Evolutionary conservation across 768 basidiomycete species (phyloP), one percentile per base, ranked within the genome.

Genomic region (Megacollybia marginata): DNA sequence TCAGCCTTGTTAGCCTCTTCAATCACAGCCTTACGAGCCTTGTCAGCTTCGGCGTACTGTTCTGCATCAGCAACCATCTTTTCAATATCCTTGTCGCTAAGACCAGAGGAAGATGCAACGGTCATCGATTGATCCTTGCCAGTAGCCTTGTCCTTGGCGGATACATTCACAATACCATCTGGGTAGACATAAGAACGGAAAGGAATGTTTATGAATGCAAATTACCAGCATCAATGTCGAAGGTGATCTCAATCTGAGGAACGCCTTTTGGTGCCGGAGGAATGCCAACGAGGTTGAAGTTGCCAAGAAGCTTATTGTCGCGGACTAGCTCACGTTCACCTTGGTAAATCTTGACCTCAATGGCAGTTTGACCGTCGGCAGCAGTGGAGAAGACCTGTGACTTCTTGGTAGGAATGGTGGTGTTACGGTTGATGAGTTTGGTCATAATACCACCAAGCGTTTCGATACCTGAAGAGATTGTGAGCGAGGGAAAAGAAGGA

Each of bases 401-500:
- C 80, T 99, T 99, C 80, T 99, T 99, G 58, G 95, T 97, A 5
- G 96, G 96, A 69, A 98, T 98, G 51, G 96, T 98, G 10, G 96
- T 99, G 75, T 99, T 99, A 52, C 96, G 88, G 63, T 78, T 86
- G 71, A 99, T 99, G 42, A 99, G 82, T 70, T 97, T 95, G 56
- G 95, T 98, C 92, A 99, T 98, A 70, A 99, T 97, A 62, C 96
- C 96, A 57, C 96, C 94, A 54, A 97, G 91, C 10, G 95, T 98
- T 72, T 96, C 93, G 48, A 92, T 92, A 73, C 82, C 82, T 75
- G 11, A 44, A 19, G 51, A n/a, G 4, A 46, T 28, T 16, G 48
- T 47, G 47, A 43, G 47, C 19, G 12, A 53, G 12, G 43, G 5
- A 4, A 35, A 44, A 0, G 42, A 23, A 40, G 19, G 9, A 18